These are phyloP conservation scores for Adansonia grandidieri DNA, from an alignment of 441 rosid genomes.

Conservation along the genomic window DNA sequence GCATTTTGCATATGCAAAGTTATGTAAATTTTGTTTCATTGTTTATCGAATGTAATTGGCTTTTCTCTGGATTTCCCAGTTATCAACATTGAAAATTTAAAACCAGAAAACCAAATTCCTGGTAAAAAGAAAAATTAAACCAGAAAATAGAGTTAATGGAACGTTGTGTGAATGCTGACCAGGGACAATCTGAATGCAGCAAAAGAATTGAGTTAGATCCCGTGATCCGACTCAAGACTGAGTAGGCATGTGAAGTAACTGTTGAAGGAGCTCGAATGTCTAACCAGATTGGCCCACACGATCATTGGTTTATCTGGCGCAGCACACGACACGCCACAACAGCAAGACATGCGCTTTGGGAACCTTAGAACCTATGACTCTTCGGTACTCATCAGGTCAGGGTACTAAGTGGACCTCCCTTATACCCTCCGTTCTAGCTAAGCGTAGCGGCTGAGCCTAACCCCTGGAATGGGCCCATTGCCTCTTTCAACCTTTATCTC, in stretches of 20 bases:
- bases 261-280: background rate
- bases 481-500: background rate
- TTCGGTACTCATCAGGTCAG: background rate
- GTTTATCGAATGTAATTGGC: background rate
- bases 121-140: background rate
- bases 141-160: background rate
- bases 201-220: background rate
- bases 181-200: background rate
- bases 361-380: background rate
- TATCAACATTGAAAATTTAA: background rate
- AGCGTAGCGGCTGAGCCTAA: background rate
- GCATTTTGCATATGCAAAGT: slow-evolving; percentile 18
- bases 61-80: background rate
- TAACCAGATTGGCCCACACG: background rate
- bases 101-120: background rate
- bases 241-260: background rate
- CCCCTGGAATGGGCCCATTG: background rate
- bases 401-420: background rate
- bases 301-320: background rate
- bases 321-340: background rate
- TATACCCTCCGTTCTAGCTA: background rate
- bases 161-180: background rate
- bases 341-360: background rate
- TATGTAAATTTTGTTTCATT: background rate
- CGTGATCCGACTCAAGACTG: background rate